Conservation (phyloP, 2,329 filamentous ascomycete species). For the Alternaria brassicae region DNA sequence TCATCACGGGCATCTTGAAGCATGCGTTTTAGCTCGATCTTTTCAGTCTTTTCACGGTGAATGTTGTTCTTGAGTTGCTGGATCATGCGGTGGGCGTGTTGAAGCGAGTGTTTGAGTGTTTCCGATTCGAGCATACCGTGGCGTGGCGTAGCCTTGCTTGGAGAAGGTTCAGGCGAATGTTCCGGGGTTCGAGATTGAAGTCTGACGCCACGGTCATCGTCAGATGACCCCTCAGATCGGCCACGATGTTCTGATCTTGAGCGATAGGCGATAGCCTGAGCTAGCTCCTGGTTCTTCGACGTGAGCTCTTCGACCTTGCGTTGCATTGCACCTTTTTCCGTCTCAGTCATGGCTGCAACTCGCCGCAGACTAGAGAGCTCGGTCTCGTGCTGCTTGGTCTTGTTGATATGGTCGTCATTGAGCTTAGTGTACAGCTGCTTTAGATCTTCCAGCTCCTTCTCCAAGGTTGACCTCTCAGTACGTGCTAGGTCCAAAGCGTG, state of each 20-base stretch:
- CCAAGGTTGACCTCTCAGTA: constrained; percentile 76
- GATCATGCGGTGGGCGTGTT: constrained; percentile 95
- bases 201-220: constrained; percentile 58
- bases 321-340: constrained; percentile 78
- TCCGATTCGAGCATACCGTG: constrained; percentile 94
- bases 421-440: constrained; percentile 81
- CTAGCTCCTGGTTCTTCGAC: constrained; percentile 88
- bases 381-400: constrained; percentile 84
- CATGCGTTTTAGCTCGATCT: constrained; percentile 92
- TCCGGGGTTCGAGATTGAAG: constrained; percentile 74
- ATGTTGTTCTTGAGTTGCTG: constrained; percentile 94
- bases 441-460: constrained; percentile 90
- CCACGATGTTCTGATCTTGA: constrained; percentile 67
- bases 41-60: constrained; percentile 98
- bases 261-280: constrained; percentile 79
- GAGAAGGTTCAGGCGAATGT: constrained; percentile 87
- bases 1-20: constrained; percentile 95
- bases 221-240: constrained; percentile 64
- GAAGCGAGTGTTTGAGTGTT: constrained; percentile 90
- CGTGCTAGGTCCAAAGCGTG: constrained; percentile 73
- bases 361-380: constrained; percentile 86
- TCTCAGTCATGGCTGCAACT: constrained; percentile 77
- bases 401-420: constrained; percentile 77
- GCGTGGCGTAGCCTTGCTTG: constrained; percentile 87
- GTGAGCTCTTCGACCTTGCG: constrained; percentile 87